Base-by-base conservation (phyloP, 2,329 filamentous ascomycete genomes). In the Sphaceloma murrayae region DNA sequence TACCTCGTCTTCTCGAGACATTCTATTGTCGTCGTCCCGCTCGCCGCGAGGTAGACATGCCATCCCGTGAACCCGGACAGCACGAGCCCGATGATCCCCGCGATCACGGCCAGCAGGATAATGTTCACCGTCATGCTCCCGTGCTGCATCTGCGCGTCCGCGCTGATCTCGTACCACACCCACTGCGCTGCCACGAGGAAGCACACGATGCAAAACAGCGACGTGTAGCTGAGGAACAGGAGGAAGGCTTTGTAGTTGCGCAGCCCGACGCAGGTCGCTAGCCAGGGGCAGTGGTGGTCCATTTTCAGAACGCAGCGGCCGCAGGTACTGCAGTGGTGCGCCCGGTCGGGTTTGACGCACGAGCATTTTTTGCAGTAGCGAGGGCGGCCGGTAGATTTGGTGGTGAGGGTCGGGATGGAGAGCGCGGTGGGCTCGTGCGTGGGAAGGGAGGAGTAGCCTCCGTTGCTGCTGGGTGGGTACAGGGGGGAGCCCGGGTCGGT, bases 251-350 rank as follows among this genome's bases (percentile, higher is more conserved):
- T 98, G 72, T 95, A 93, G 65, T 98, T 98, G 58, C 78, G 78
- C 51, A 98, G 69, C 14, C 91, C 91, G 48, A 98, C 84, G 63
- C 91, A 98, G 3, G 86, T 94, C 19, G 91, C 89, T 39, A 98
- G 74, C 91, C 91, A 98, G 11, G 91, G 91, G 62, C 91, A 98
- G 67, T 98, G 91, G 63, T 98, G 91, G 61, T 98, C 91, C 91
- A 98, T 98, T 71, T 98, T 98, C 62, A 98, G 72, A 18, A 98
- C 88, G 62, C 91, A 98, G 57, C 83, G 82, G 53, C 82, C 78
- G 66, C 91, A 98, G 3, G 87, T 93, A 8, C 86, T 94, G 72
- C 91, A 98, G 68, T 98, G 91, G 63, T 98, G 91, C 22, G 89
- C 80, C 49, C 91, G 85, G 66, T 98, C 91, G 31, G 91, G 91